phyloP scores from a whole-genome alignment of 2,329 filamentous ascomycete species.

The Exophiala xenobiotica region DNA sequence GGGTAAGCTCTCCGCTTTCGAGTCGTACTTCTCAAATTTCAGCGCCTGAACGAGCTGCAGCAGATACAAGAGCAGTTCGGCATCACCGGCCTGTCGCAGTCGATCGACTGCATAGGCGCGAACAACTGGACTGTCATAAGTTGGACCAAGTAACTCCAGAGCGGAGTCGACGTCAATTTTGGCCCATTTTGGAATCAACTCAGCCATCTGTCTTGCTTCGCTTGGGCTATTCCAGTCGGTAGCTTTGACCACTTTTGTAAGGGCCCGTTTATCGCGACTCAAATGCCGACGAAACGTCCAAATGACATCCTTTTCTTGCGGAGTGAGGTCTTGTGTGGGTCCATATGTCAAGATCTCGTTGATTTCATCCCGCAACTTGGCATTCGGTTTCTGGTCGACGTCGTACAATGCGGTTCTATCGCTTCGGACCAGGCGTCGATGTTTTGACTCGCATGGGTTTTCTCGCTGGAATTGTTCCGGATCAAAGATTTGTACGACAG shows the following conservation, averaged over 20 bases:
- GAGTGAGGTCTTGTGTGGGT: constrained; percentile 80
- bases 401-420: constrained; percentile 92
- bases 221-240: constrained; percentile 87
- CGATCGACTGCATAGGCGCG: constrained; percentile 91
- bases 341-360: constrained; percentile 90
- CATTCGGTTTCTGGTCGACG: constrained; percentile 92
- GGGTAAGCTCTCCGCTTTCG: constrained; percentile 61
- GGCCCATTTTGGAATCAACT: constrained; percentile 88
- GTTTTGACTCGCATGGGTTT: constrained; percentile 94
- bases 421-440: constrained; percentile 85
- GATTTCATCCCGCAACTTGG: constrained; percentile 90
- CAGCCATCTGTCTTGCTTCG: constrained; percentile 85
- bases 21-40: constrained; percentile 80
- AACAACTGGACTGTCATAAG: constrained; percentile 83
- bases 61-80: constrained; percentile 86
- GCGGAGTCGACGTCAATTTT: constrained; percentile 95
- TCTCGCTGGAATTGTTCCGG: constrained; percentile 85
- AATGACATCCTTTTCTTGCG: constrained; percentile 91
- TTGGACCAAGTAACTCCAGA: constrained; percentile 86
- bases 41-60: constrained; percentile 93
- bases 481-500: constrained; percentile 84
- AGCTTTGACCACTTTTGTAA: constrained; percentile 98
- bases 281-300: constrained; percentile 98
- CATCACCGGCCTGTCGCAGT: constrained; percentile 85
- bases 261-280: constrained; percentile 82